Conservation (phyloP, 495 filamentous ascomycete species). For the Neurospora sp. region DNA sequence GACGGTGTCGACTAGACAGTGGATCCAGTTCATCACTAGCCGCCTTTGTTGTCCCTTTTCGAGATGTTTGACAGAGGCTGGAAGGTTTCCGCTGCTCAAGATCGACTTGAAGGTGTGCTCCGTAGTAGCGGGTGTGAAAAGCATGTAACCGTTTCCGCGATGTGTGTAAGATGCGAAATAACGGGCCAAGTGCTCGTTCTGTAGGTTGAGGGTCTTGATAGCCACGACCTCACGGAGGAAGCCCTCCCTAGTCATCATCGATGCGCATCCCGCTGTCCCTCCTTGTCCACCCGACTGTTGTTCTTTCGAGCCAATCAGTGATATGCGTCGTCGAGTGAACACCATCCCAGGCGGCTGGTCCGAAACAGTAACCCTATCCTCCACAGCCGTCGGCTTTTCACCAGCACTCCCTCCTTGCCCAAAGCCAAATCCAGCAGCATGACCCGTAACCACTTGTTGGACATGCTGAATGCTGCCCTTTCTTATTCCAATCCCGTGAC, state of each 20-base stretch:
- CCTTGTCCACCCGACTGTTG: slow-evolving; percentile 19
- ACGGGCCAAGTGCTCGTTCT: slow-evolving; percentile 73
- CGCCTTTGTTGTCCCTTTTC: slow-evolving; percentile 60
- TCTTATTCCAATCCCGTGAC: slow-evolving; percentile 26
- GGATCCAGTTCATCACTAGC: slow-evolving; percentile 73
- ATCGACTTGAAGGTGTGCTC: slow-evolving; percentile 73
- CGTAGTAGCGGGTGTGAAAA: slow-evolving; percentile 58
- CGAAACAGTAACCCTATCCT: slow-evolving; percentile 58
- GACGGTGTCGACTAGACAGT: slow-evolving; percentile 71
- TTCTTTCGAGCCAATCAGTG: slow-evolving; percentile 24
- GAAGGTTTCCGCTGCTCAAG: slow-evolving; percentile 48
- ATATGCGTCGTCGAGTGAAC: slow-evolving; percentile 63
- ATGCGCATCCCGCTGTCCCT: slow-evolving; percentile 37
- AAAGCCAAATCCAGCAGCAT: not conserved
- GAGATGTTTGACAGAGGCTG: slow-evolving; percentile 57
- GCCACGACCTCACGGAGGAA: slow-evolving; percentile 59
- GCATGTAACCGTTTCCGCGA: slow-evolving; percentile 58
- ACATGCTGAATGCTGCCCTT: slow-evolving; percentile 44
- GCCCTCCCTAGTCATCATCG: slow-evolving; percentile 45
- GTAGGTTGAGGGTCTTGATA: slow-evolving; percentile 41
- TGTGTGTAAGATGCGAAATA: slow-evolving; percentile 73
- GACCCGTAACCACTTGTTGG: not conserved
- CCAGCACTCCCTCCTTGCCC: not conserved
- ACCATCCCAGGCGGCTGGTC: slow-evolving; percentile 43
- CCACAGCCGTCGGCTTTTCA: not conserved